Conservation (phyloP, 1,139 yeast genomes). For the Yamadazyma friedrichii region DNA sequence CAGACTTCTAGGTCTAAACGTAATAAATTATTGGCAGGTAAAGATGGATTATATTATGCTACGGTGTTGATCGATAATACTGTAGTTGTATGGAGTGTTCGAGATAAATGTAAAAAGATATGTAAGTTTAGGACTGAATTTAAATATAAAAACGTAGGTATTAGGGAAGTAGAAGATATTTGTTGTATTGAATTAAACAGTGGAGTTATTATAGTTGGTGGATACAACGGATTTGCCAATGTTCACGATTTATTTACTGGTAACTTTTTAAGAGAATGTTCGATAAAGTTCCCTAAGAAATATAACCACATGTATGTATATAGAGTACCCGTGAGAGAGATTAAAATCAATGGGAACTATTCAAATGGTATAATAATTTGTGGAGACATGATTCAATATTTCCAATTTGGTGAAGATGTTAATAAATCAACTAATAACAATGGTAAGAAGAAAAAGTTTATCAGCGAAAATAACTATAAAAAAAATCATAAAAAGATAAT, state of each 20-base stretch:
- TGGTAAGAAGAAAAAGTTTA: constrained; percentile 19
- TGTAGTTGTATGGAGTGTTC: constrained; percentile 41
- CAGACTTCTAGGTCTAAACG: constrained; percentile 12
- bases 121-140: constrained; percentile 14
- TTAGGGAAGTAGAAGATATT: constrained; percentile 16
- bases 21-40: constrained; percentile 25
- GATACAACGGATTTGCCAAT: constrained; percentile 61
- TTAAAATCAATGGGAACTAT: constrained; percentile 39
- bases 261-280: constrained; percentile 46
- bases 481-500: constrained; percentile 21
- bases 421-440: constrained; percentile 1
- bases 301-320: constrained; percentile 22
- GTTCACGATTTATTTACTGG: constrained; percentile 67
- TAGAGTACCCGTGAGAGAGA: constrained; percentile 41
- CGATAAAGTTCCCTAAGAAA: constrained; percentile 45
- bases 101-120: constrained; percentile 21
- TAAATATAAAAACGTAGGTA: constrained; percentile 16
- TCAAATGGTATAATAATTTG: constrained; percentile 56
- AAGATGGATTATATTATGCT: constrained; percentile 40
- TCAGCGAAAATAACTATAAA: constrained; percentile 12
- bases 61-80: constrained; percentile 33
- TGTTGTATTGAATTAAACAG: constrained; percentile 39
- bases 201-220: constrained; percentile 56
- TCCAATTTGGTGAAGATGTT: constrained; percentile 49
- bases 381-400: constrained; percentile 60